Evolutionary conservation across 805 yeast genomes (phyloP).

Genomic region (Teunomyces cretensis): DNA sequence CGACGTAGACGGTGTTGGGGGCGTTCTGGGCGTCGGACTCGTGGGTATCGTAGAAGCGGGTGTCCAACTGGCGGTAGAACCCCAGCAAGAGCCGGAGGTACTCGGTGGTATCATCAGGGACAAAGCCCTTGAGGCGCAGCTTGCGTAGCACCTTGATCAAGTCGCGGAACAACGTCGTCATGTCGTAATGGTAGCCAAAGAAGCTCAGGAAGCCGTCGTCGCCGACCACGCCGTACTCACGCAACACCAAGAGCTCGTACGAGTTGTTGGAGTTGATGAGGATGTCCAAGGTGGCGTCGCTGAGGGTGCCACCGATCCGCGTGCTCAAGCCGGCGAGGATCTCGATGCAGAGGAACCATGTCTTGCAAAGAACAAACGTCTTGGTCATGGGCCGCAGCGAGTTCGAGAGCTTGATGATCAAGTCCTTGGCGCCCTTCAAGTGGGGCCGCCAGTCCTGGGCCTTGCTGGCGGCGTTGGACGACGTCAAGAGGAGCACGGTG

Average conservation of each 20-base stretch:
- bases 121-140: slow-evolving; percentile 13
- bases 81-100: slow-evolving; percentile 20
- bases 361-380: slow-evolving; percentile 50
- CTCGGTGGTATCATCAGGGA: slow-evolving; percentile 19
- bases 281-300: slow-evolving; percentile 43
- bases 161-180: slow-evolving; percentile 35
- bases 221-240: slow-evolving; percentile 39
- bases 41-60: slow-evolving; percentile 10
- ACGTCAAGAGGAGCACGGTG: slow-evolving; percentile 62
- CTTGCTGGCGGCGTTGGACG: slow-evolving; percentile 54
- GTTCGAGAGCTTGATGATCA: slow-evolving; percentile 7
- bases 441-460: slow-evolving; percentile 63
- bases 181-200: slow-evolving; percentile 47
- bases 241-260: slow-evolving; percentile 33
- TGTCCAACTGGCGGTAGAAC: slow-evolving; percentile 10
- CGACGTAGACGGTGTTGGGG: slow-evolving; percentile 12
- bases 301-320: slow-evolving; percentile 53
- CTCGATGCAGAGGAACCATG: slow-evolving; percentile 57
- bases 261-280: slow-evolving; percentile 25
- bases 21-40: slow-evolving; percentile 7
- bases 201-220: slow-evolving; percentile 48
- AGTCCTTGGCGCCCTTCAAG: slow-evolving; percentile 59
- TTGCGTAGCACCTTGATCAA: slow-evolving; percentile 37
- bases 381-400: slow-evolving; percentile 27
- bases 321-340: slow-evolving; percentile 56